Evolutionary conservation across 2,329 filamentous ascomycete species (phyloP).

Genomic region (Zasmidium citrigriseum): DNA sequence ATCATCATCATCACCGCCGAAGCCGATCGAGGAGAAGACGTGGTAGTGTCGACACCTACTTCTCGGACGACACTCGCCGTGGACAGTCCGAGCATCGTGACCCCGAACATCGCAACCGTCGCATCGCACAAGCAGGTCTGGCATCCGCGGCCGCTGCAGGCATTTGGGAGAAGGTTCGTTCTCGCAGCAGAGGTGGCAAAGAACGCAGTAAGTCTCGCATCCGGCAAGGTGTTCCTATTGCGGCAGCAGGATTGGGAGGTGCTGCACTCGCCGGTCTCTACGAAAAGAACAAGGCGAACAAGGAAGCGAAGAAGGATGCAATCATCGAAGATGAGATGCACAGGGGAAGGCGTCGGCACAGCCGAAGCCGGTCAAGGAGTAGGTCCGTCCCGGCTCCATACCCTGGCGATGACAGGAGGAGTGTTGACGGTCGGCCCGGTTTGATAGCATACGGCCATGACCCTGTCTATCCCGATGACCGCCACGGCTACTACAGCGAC

Average conservation of each 20-base stretch:
- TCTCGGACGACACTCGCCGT: slow-evolving; percentile 18
- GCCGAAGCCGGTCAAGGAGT: slow-evolving; percentile 42
- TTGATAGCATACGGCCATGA: slow-evolving; percentile 67
- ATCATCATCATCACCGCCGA: slow-evolving; percentile 39
- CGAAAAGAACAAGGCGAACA: slow-evolving; percentile 63
- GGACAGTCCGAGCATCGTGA: slow-evolving; percentile 31
- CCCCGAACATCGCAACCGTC: slow-evolving; percentile 56
- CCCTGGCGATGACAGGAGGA: slow-evolving; percentile 37
- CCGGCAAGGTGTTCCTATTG: slow-evolving; percentile 59
- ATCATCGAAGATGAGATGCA: slow-evolving; percentile 38
- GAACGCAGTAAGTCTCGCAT: slow-evolving; percentile 56
- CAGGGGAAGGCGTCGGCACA: slow-evolving; percentile 27
- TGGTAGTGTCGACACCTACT: slow-evolving; percentile 38
- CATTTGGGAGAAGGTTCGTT: slow-evolving; percentile 59
- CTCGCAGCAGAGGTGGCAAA: slow-evolving; percentile 57
- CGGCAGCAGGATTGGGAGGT: slow-evolving; percentile 61
- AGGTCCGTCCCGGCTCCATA: slow-evolving; percentile 45
- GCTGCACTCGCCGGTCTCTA: slow-evolving; percentile 64
- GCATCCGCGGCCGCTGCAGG: slow-evolving; percentile 64
- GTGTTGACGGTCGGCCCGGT: slow-evolving; percentile 50
- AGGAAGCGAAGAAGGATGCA: slow-evolving; percentile 52
- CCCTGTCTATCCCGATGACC: slow-evolving; percentile 59
- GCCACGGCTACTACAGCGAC: slow-evolving; percentile 40
- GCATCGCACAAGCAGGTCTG: slow-evolving; percentile 62
- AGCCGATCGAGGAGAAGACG: slow-evolving; percentile 49